These are phyloP conservation scores for Coprinopsis marcescibilis DNA, from an alignment of 768 basidiomycete genomes.

Conservation along the genomic window DNA sequence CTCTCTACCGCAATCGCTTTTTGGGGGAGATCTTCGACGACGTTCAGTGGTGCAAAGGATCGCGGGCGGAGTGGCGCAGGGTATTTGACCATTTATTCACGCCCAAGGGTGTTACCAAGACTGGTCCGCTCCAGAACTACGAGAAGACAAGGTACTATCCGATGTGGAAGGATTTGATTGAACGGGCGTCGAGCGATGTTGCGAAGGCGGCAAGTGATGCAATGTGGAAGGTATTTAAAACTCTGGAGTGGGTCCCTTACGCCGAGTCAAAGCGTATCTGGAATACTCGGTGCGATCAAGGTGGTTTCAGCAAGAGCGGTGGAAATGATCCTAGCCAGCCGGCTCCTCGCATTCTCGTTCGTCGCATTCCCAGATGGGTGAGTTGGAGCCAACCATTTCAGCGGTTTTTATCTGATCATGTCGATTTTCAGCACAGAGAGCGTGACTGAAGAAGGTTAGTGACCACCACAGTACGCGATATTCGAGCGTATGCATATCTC, in stretches of 20 bases:
- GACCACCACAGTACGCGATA: too few relatives aligned
- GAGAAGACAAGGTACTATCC: neutral
- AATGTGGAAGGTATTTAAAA: neutral
- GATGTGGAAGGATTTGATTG: neutral
- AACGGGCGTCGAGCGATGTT: neutral
- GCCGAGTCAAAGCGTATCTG: neutral
- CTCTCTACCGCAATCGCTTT: neutral
- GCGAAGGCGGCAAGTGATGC: neutral
- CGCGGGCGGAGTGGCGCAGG: neutral
- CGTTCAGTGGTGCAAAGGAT: neutral
- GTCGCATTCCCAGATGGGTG: neutral
- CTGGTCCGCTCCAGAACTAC: neutral
- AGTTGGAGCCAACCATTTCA: too few relatives aligned
- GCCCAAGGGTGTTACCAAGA: neutral
- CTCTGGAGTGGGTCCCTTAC: neutral
- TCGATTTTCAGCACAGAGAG: too few relatives aligned
- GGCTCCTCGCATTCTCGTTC: neutral
- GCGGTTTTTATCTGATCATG: too few relatives aligned
- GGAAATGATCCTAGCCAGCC: neutral
- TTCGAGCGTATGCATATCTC: too few relatives aligned
- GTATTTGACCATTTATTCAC: slow-evolving; percentile 3
- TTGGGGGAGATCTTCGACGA: neutral
- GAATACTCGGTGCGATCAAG: neutral
- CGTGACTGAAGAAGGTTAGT: too few relatives aligned
- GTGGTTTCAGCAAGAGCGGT: neutral